Percentiles rank a stretch among this genome's conserved stretches.
phyloP scores from a whole-genome alignment of 2,329 filamentous ascomycete species.

The Neoscytalidium dimidiatum region DNA sequence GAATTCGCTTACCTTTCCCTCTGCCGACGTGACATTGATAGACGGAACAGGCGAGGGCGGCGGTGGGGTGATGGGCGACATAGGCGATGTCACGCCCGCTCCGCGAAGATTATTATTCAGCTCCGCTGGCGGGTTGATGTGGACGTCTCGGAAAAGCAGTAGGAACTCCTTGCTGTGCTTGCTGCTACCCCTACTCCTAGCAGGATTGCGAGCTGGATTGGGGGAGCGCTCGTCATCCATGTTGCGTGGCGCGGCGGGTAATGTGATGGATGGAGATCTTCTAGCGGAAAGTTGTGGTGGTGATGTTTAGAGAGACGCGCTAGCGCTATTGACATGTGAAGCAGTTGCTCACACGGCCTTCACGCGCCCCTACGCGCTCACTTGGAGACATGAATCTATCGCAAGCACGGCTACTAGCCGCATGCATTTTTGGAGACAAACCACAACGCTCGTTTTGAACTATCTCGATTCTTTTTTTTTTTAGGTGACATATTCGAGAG shows the following conservation, averaged over 20 bases:
- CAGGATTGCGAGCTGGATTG: neutral
- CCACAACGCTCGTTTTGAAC: too few relatives aligned
- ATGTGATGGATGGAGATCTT: neutral
- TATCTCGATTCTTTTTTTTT: too few relatives aligned
- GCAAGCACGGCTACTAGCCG: too few relatives aligned
- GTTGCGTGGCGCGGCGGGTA: too few relatives aligned
- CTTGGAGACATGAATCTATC: too few relatives aligned
- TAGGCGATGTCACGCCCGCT: neutral
- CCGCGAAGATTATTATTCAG: neutral
- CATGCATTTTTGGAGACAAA: too few relatives aligned
- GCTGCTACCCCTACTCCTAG: neutral
- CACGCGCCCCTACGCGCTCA: too few relatives aligned
- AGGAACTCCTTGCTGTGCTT: slow-evolving; percentile 1
- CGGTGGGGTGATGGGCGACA: neutral
- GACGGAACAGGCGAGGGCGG: neutral
- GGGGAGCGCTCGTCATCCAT: neutral
- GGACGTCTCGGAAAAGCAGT: neutral
- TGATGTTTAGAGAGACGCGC: too few relatives aligned
- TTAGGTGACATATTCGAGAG: too few relatives aligned
- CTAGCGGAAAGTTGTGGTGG: neutral
- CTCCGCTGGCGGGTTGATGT: neutral
- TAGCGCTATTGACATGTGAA: too few relatives aligned
- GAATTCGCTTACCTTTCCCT: neutral
- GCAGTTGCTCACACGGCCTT: too few relatives aligned
- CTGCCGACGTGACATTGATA: neutral